phyloP scores from a whole-genome alignment of 805 yeast genomes.

The Saccharomycopsis schoenii region DNA sequence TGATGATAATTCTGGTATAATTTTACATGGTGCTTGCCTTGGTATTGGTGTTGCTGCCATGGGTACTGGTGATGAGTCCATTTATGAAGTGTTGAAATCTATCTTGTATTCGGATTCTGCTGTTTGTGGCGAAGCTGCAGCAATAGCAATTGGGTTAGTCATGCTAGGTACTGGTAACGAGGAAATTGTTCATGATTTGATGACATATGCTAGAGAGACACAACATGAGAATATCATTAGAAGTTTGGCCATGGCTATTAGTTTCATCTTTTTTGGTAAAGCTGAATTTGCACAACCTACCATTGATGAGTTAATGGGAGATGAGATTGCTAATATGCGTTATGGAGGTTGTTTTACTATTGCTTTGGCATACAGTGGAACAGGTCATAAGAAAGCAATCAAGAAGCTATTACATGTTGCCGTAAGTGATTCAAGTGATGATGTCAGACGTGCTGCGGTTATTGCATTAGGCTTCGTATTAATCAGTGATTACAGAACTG shows the following conservation, averaged over 20 bases:
- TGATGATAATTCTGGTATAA: slow-evolving; percentile 63
- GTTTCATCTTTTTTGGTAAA: slow-evolving; percentile 75
- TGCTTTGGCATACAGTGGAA: slow-evolving; percentile 94
- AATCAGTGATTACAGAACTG: slow-evolving; percentile 82
- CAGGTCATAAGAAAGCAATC: slow-evolving; percentile 83
- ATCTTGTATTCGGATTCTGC: slow-evolving; percentile 87
- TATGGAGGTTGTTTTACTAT: slow-evolving; percentile 94
- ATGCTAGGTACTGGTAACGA: slow-evolving; percentile 86
- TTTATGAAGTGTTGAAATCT: slow-evolving; percentile 74
- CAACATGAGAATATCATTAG: slow-evolving; percentile 93
- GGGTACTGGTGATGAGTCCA: slow-evolving; percentile 68
- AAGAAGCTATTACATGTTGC: slow-evolving; percentile 83
- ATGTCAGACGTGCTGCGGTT: slow-evolving; percentile 94
- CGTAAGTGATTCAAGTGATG: slow-evolving; percentile 93
- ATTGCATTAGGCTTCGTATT: slow-evolving; percentile 84
- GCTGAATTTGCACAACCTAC: slow-evolving; percentile 69
- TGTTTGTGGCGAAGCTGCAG: slow-evolving; percentile 92
- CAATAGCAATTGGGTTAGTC: slow-evolving; percentile 88
- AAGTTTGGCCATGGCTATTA: slow-evolving; percentile 85
- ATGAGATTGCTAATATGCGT: slow-evolving; percentile 76
- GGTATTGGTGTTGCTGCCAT: slow-evolving; percentile 96
- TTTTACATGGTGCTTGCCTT: slow-evolving; percentile 90
- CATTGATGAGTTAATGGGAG: slow-evolving; percentile 56
- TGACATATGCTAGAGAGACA: slow-evolving; percentile 86
- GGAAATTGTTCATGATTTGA: slow-evolving; percentile 55